Percentiles rank a stretch among this genome's conserved stretches.
phyloP scores from a whole-genome alignment of 176 grass and related monocot genomes.

The Rhynchospora tenuis region DNA sequence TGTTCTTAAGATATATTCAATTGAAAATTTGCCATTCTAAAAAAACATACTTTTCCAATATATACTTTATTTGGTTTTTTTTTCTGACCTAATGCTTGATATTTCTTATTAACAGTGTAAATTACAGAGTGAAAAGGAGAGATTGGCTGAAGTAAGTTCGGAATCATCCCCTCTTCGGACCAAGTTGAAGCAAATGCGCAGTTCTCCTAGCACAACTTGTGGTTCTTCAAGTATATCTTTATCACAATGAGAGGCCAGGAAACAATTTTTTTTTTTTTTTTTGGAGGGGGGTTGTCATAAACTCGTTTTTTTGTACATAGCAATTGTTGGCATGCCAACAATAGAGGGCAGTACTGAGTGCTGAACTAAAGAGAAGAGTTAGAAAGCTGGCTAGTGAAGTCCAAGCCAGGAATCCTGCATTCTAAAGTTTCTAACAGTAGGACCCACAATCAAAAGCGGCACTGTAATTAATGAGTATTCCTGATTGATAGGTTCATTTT shows the following conservation, averaged over 20 bases:
- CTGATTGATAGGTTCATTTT: too few species aligned
- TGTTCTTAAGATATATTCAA: neutral
- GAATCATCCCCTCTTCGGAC: neutral
- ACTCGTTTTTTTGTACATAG: neutral
- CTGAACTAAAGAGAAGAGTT: too few species aligned
- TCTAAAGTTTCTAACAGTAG: too few species aligned
- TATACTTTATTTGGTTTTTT: neutral
- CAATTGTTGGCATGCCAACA: neutral
- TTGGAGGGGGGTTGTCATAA: neutral
- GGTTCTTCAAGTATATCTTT: slow-evolving; percentile 6
- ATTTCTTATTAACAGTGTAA: slow-evolving; percentile 1
- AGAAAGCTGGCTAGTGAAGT: too few species aligned
- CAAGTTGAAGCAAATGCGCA: neutral
- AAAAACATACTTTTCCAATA: neutral
- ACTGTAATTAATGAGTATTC: too few species aligned
- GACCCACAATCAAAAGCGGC: too few species aligned
- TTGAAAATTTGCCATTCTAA: neutral
- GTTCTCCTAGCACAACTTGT: neutral
- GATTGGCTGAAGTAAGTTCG: neutral
- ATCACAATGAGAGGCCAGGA: neutral
- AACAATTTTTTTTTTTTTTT: neutral
- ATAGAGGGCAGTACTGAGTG: neutral
- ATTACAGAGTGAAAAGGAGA: slow-evolving; percentile 9
- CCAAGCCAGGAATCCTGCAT: too few species aligned
- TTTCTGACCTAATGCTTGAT: neutral